These are phyloP conservation scores for Pseudofabraea citricarpa DNA, from an alignment of 2,329 filamentous ascomycete genomes.

Conservation along the genomic window DNA sequence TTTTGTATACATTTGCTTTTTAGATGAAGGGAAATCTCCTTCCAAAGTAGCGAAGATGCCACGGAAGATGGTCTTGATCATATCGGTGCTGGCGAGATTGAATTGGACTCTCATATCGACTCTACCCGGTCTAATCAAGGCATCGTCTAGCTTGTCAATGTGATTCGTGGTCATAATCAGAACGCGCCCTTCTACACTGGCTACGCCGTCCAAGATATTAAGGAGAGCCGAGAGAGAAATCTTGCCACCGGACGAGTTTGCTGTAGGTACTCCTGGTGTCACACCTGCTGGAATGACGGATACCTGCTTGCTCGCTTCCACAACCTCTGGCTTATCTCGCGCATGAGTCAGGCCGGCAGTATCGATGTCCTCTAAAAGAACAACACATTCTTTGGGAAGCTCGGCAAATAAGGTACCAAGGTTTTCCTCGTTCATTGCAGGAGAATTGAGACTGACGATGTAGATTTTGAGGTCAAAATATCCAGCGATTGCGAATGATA, in stretches of 20 bases:
- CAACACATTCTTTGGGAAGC: slow-evolving; percentile 65
- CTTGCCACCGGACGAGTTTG: slow-evolving; percentile 5
- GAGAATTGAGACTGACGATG: slow-evolving; percentile 63
- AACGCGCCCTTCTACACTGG: slow-evolving; percentile 61
- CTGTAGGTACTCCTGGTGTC: slow-evolving; percentile 6
- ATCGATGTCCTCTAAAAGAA: slow-evolving; percentile 74
- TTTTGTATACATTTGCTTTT: slow-evolving; percentile 2
- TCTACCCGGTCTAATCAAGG: slow-evolving; percentile 56
- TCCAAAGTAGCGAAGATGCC: slow-evolving; percentile 33
- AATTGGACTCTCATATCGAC: slow-evolving; percentile 59
- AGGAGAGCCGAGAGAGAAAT: slow-evolving; percentile 60
- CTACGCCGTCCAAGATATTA: slow-evolving; percentile 66
- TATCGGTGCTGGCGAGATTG: slow-evolving; percentile 21
- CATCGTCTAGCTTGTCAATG: slow-evolving; percentile 54
- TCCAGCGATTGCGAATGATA: slow-evolving; percentile 66
- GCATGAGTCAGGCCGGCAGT: slow-evolving; percentile 62
- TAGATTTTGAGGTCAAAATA: slow-evolving; percentile 68
- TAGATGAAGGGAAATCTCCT: slow-evolving; percentile 16
- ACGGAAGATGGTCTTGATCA: slow-evolving; percentile 25
- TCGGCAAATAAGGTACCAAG: slow-evolving; percentile 59
- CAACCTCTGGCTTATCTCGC: slow-evolving; percentile 13
- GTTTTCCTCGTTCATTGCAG: slow-evolving; percentile 58
- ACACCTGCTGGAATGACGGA: slow-evolving; percentile 5
- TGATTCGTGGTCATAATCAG: slow-evolving; percentile 70
- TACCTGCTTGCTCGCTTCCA: slow-evolving; percentile 16